Evolutionary conservation across 2,329 filamentous ascomycete genomes (phyloP).

Genomic region (Chrysoporthe deuterocubensis): DNA sequence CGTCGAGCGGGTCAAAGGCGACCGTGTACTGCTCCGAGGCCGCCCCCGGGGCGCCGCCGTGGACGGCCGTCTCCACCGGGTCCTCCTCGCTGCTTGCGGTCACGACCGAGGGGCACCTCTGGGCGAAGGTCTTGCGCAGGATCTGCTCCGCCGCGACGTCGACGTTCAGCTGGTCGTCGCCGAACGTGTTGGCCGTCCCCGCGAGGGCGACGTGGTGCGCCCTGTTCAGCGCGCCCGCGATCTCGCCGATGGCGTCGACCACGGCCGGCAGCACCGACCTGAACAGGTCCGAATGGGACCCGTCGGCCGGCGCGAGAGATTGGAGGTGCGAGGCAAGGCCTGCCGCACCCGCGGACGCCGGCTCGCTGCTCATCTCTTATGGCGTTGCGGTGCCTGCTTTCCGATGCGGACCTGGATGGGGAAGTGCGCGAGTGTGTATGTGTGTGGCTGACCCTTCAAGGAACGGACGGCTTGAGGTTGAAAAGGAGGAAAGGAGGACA

Average conservation of each 20-base stretch:
- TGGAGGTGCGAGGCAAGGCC: conserved; percentile 30
- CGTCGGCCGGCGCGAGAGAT: conserved; percentile 32
- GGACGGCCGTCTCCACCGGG: conserved; percentile 50
- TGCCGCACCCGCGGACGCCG: neutral
- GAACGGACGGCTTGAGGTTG: neutral
- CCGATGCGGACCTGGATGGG: neutral
- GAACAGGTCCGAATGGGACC: conserved; percentile 40
- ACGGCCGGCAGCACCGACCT: conserved; percentile 54
- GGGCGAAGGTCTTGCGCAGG: conserved; percentile 49
- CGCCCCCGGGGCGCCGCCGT: neutral
- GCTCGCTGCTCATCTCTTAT: conserved; percentile 2
- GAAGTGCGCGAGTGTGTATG: neutral
- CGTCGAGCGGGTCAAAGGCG: conserved; percentile 67
- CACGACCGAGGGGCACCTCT: conserved; percentile 47
- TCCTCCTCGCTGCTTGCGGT: conserved; percentile 66
- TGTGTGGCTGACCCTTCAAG: neutral
- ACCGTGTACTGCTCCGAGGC: conserved; percentile 55
- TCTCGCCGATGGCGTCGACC: conserved; percentile 48
- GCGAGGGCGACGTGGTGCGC: conserved; percentile 51
- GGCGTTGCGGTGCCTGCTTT: too few relatives aligned
- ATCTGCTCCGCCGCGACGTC: conserved; percentile 56
- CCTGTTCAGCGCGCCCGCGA: conserved; percentile 48
- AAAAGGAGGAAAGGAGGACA: neutral
- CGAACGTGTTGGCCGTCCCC: conserved; percentile 60
- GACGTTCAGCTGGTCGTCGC: conserved; percentile 63